phyloP scores from a whole-genome alignment of 805 yeast species.

The Candida suzukii region DNA sequence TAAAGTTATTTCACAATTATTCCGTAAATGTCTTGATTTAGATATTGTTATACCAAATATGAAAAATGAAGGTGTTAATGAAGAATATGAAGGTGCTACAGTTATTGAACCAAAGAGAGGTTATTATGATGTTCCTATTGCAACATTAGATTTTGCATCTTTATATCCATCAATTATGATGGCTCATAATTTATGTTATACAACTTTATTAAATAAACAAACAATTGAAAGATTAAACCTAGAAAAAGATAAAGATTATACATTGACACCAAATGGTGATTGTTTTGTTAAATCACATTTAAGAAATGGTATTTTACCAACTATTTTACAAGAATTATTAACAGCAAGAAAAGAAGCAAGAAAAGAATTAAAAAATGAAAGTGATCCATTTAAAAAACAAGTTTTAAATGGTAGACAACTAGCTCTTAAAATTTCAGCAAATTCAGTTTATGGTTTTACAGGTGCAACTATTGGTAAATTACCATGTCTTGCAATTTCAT shows the following conservation, averaged over 20 bases:
- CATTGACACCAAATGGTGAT: slow-evolving; percentile 87
- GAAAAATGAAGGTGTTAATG: slow-evolving; percentile 71
- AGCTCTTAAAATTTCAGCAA: slow-evolving; percentile 94
- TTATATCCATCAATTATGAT: slow-evolving; percentile 98
- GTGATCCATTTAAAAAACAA: slow-evolving; percentile 88
- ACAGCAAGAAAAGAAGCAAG: slow-evolving; percentile 92
- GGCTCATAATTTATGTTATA: slow-evolving; percentile 97
- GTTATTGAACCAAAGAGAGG: slow-evolving; percentile 97
- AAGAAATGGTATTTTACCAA: slow-evolving; percentile 86
- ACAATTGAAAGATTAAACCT: slow-evolving; percentile 61
- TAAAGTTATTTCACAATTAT: slow-evolving; percentile 91
- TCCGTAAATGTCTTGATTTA: slow-evolving; percentile 83
- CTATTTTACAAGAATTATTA: slow-evolving; percentile 81
- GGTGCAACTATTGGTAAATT: slow-evolving; percentile 98
- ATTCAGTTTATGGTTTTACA: slow-evolving; percentile 97
- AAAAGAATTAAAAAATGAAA: slow-evolving; percentile 82
- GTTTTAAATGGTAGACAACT: slow-evolving; percentile 96
- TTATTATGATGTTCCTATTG: slow-evolving; percentile 93
- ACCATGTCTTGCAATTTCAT: slow-evolving; percentile 94
- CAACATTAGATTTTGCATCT: slow-evolving; percentile 95
- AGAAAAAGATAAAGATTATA: slow-evolving; percentile 69
- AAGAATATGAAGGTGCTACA: slow-evolving; percentile 98
- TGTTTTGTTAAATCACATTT: slow-evolving; percentile 65
- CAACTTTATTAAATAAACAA: slow-evolving; percentile 69
- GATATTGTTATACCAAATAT: slow-evolving; percentile 88